Conservation (phyloP, 192 early-diverging fungal genomes). For the Coemansia sp. region DNA sequence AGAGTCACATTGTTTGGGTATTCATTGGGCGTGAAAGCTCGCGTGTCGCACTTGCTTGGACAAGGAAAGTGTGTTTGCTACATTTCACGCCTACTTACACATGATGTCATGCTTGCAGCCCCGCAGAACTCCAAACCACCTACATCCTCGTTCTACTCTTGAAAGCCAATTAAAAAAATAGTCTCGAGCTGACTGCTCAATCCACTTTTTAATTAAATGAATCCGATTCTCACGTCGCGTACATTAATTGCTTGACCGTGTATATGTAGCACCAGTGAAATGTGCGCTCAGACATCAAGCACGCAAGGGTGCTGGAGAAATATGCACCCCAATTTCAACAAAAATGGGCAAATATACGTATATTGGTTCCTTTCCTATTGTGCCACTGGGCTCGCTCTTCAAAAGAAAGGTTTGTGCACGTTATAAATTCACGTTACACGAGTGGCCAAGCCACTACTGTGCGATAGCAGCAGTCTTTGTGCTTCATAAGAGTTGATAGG, state of each 20-base stretch:
- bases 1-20: neutral
- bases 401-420: neutral
- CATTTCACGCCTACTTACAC: neutral
- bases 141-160: neutral
- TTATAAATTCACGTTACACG: neutral
- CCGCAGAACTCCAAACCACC: neutral
- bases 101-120: neutral
- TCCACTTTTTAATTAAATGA: neutral
- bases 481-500: neutral
- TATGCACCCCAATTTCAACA: neutral
- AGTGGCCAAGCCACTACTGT: neutral
- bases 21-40: neutral
- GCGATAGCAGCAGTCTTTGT: neutral
- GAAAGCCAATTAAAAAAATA: neutral
- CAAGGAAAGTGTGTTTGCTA: neutral
- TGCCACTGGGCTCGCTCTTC: neutral
- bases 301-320: neutral
- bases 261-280: neutral
- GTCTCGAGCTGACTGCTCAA: neutral
- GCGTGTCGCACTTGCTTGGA: neutral
- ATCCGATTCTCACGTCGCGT: neutral
- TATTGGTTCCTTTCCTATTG: neutral
- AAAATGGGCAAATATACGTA: neutral
- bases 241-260: neutral
- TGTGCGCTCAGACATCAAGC: conserved; percentile 7